Conservation (phyloP, 2,329 filamentous ascomycete species). For the Sporothrix pseudoabietina region DNA sequence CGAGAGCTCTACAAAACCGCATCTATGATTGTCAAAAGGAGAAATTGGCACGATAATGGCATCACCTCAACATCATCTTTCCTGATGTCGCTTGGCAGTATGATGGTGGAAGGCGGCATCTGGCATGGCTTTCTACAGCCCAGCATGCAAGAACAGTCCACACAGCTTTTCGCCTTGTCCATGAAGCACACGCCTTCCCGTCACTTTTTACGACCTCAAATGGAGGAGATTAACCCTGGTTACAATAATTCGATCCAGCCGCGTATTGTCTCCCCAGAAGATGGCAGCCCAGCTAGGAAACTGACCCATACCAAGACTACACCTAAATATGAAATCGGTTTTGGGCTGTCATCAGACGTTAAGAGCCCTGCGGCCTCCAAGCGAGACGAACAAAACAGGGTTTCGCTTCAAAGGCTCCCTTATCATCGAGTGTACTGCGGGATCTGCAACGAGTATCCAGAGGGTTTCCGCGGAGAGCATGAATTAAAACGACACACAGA, state of each 20-base stretch:
- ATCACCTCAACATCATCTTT: constrained; percentile 55
- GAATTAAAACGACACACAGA: constrained; percentile 71
- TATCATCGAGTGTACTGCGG: constrained; percentile 65
- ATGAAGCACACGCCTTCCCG: not conserved
- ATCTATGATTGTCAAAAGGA: constrained; percentile 50
- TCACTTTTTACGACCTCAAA: not conserved
- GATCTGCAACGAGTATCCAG: constrained; percentile 70
- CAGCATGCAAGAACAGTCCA: not conserved
- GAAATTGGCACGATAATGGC: constrained; percentile 51
- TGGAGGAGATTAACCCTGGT: not conserved
- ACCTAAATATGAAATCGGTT: not conserved
- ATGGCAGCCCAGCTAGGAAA: not conserved
- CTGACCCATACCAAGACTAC: not conserved
- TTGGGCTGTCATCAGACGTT: constrained; percentile 31
- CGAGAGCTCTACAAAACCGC: constrained; percentile 48
- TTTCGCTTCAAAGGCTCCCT: constrained; percentile 56
- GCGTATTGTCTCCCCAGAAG: not conserved
- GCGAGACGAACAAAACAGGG: constrained; percentile 43
- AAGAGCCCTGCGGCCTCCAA: constrained; percentile 49
- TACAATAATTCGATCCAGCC: not conserved
- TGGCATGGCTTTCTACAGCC: constrained; percentile 50
- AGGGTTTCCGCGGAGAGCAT: constrained; percentile 84
- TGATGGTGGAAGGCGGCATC: constrained; percentile 44
- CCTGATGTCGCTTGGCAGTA: constrained; percentile 52
- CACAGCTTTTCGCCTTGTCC: not conserved